phyloP scores from a whole-genome alignment of 768 basidiomycete genomes.

The Boletus reticuloceps region DNA sequence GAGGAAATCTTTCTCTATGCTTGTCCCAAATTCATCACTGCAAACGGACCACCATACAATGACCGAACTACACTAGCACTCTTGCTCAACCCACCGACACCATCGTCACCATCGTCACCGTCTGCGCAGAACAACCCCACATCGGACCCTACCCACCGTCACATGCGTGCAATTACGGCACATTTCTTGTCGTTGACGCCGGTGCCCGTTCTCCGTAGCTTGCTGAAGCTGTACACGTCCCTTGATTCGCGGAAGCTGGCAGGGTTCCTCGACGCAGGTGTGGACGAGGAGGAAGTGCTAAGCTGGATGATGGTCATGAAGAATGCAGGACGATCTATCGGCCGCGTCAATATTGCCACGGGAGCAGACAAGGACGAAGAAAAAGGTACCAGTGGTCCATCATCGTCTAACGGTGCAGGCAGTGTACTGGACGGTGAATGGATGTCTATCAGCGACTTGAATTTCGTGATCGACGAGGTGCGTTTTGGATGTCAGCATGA shows the following conservation, averaged over 20 bases:
- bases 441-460: constrained; percentile 89
- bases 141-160: constrained; percentile 76
- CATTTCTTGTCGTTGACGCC: constrained; percentile 74
- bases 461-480: constrained; percentile 94
- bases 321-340: constrained; percentile 77
- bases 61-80: constrained; percentile 60
- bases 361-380: constrained; percentile 39
- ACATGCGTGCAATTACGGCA: constrained; percentile 79
- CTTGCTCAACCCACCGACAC: constrained; percentile 40
- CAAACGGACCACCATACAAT: constrained; percentile 93
- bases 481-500: constrained; percentile 20
- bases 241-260: constrained; percentile 90
- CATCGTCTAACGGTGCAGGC: constrained; percentile 26
- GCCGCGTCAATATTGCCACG: constrained; percentile 39
- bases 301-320: constrained; percentile 98
- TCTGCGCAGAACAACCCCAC: constrained; percentile 13
- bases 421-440: constrained; percentile 81
- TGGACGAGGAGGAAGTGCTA: constrained; percentile 90
- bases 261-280: constrained; percentile 71
- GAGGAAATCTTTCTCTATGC: constrained; percentile 79
- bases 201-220: constrained; percentile 83
- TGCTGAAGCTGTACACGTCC: constrained; percentile 94
- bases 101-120: constrained; percentile 31
- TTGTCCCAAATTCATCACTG: constrained; percentile 95
- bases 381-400: constrained; percentile 14